Base-by-base conservation (phyloP, 768 basidiomycete genomes). In the Cubamyces lactineus region DNA sequence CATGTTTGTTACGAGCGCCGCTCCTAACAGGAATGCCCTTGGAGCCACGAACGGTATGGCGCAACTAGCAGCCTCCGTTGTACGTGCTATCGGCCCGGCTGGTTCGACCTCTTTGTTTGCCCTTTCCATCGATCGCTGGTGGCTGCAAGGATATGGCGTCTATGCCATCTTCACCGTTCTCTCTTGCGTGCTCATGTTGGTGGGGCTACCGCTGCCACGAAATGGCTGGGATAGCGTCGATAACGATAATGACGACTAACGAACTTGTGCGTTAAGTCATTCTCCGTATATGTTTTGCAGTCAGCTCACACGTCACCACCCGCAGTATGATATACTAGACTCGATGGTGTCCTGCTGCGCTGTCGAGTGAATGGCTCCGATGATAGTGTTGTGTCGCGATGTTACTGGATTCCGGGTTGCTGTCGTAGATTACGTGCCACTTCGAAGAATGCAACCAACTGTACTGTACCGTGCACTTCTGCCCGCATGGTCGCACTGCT, bases 41-140 rank as follows among this genome's bases (percentile, higher is more conserved):
- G 85, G 82, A 1, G 77, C 83, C 3, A 77, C 78, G 15, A 86
- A 84, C 61, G 84, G 85, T 2, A 62, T 86, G 39, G 84, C 78
- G 5, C 86, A 88, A 69, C 82, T 84, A 69, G 69, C 79, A 6
- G 76, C 77, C 2, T 83, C 81, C 0, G 71, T 77, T 4, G 74
- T 80, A 65, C 77, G 86, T 30, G 75, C 84, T 0, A 67, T 86
- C 8, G 83, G 82, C 1, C 86, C 86, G 0, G 76, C 82, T 13
- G 65, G 80, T 19, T 79, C 85, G 5, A 80, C 84, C 2, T 86
- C 86, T 0, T 70, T 87, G 16, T 87, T 85, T 64, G 81, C 87
- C 0, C 64, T 84, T 0, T 85, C 84, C 0, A 51, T 82, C 8
- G 72, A 84, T 59, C 69, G 69, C 41, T 74, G 79, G 42, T 72